Conservation (phyloP, 2,329 filamentous ascomycete species). For the Pyrenochaeta sp. region DNA sequence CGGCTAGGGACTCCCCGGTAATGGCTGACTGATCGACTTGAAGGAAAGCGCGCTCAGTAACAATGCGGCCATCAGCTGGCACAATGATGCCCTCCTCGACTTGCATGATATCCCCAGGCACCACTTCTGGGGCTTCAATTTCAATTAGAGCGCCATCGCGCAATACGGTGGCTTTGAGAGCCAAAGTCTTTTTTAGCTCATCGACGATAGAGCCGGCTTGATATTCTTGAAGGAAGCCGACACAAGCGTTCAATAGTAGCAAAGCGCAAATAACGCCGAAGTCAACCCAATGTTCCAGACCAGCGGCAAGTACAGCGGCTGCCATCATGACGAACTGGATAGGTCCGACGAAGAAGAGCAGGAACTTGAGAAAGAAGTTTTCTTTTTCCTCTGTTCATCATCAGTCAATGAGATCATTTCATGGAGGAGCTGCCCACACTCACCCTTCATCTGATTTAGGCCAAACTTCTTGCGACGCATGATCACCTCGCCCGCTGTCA, state of each 20-base stretch:
- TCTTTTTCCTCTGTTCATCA: constrained; percentile 74
- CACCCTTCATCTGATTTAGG: constrained; percentile 81
- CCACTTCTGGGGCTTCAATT: constrained; percentile 81
- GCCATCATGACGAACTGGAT: constrained; percentile 94
- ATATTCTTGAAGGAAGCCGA: constrained; percentile 89
- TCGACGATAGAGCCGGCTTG: constrained; percentile 91
- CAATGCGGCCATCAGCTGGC: constrained; percentile 84
- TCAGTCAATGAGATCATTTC: constrained; percentile 20
- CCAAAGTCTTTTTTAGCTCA: constrained; percentile 88
- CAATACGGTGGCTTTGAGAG: constrained; percentile 85
- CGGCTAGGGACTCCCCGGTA: constrained; percentile 89
- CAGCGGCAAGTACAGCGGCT: constrained; percentile 80
- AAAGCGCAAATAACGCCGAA: constrained; percentile 89
- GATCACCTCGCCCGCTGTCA: constrained; percentile 74
- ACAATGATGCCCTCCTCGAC: constrained; percentile 92
- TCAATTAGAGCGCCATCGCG: constrained; percentile 81
- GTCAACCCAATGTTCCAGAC: constrained; percentile 89
- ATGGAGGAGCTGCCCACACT: background rate
- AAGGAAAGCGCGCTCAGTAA: constrained; percentile 82
- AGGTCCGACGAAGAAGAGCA: constrained; percentile 82
- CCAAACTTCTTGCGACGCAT: constrained; percentile 74
- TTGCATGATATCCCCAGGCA: constrained; percentile 88
- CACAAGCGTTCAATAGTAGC: constrained; percentile 81
- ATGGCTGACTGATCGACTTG: constrained; percentile 93
- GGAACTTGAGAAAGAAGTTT: constrained; percentile 83